Base-by-base conservation (phyloP, 2,329 filamentous ascomycete genomes). In the Aspergillus eucalypticola region DNA sequence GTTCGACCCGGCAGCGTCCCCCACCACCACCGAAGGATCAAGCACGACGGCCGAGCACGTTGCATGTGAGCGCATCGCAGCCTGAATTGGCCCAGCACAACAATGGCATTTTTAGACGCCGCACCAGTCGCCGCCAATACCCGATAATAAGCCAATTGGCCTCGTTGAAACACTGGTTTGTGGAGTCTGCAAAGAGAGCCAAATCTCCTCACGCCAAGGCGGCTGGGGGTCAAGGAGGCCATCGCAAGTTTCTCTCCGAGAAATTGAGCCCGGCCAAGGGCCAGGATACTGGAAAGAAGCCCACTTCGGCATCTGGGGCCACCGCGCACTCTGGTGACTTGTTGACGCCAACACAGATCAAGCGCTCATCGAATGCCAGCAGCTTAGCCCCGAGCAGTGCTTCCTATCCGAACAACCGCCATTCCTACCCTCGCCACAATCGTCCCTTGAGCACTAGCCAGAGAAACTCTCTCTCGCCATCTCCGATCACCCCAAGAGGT, bases 11-110 rank as follows among this genome's bases (percentile, higher is more conserved):
- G 61, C 88, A 90, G 62, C 87, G 91, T 51, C 89, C 93, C 5
- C 82, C 91, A 42, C 91, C 90, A 8, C 94, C 94, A 44, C 92
- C 94, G 2, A 97, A 97, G 74, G 93, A 97, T 66, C 88, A 87
- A 64, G 87, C 90, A 60, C 83, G 89, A 66, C 84, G 91, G 61
- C 90, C 91, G 46, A 96, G 92, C 66, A 95, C 92, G 64, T 83
- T 97, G 32, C 92, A 96, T 71, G 85, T 96, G 4, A 92, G 96
- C 41, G 90, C 90, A 13, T 84, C 81, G 41, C 88, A 89, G 65
- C 84, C 86, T 21, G 86, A 89, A 64, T 75, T 89, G 7, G 77
- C 88, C 15, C 79, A 81, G 44, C 78, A 78, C n/a, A 83, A 78
- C 15, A 83, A 84, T 65, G 82, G 83, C 35, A 82, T 86, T 64